A percentile compares a stretch with the other conserved stretches of the same genome.
These are phyloP conservation scores for Boletus patriciae DNA, from an alignment of 768 basidiomycete species.

Conservation along the genomic window DNA sequence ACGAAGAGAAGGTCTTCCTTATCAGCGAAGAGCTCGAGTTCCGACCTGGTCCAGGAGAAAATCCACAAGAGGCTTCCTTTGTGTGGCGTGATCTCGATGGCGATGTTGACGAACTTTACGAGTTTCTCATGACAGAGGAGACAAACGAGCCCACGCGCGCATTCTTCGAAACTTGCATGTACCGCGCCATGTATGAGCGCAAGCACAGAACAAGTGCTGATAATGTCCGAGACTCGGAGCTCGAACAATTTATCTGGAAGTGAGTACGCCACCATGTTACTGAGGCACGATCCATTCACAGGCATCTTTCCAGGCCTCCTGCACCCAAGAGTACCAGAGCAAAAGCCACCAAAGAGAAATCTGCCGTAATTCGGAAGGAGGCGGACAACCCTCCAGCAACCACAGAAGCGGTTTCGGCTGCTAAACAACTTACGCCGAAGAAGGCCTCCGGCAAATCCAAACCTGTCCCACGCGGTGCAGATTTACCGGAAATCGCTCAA, in stretches of 20 bases:
- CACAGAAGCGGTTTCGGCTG: slow-evolving; percentile 1
- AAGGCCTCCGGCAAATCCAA: slow-evolving; percentile 15
- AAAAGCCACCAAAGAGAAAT: slow-evolving; percentile 19
- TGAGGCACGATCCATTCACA: not conserved
- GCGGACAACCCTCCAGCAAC: slow-evolving; percentile 2
- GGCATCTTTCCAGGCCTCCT: slow-evolving; percentile 21
- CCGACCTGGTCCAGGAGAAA: slow-evolving; percentile 65
- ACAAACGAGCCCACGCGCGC: slow-evolving; percentile 76
- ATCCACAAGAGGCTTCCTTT: slow-evolving; percentile 77
- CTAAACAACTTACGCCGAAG: slow-evolving; percentile 18
- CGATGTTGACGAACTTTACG: slow-evolving; percentile 90
- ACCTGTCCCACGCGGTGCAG: slow-evolving; percentile 17
- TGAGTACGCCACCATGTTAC: slow-evolving; percentile 41
- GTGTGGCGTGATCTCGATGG: slow-evolving; percentile 91
- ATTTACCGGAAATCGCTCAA: slow-evolving; percentile 32
- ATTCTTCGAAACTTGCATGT: slow-evolving; percentile 93
- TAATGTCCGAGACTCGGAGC: slow-evolving; percentile 59
- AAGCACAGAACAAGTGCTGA: slow-evolving; percentile 78
- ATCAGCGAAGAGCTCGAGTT: slow-evolving; percentile 91
- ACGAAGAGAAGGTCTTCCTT: slow-evolving; percentile 91
- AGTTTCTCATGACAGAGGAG: slow-evolving; percentile 80
- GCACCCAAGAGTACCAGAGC: slow-evolving; percentile 20
- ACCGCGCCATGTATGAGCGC: slow-evolving; percentile 95
- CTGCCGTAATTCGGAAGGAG: slow-evolving; percentile 5
- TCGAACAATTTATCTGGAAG: slow-evolving; percentile 83